Evolutionary conservation across 164 flowering plant species (phyloP), one percentile per base, ranked within the genome.

Genomic region (Aristolochia contorta): DNA sequence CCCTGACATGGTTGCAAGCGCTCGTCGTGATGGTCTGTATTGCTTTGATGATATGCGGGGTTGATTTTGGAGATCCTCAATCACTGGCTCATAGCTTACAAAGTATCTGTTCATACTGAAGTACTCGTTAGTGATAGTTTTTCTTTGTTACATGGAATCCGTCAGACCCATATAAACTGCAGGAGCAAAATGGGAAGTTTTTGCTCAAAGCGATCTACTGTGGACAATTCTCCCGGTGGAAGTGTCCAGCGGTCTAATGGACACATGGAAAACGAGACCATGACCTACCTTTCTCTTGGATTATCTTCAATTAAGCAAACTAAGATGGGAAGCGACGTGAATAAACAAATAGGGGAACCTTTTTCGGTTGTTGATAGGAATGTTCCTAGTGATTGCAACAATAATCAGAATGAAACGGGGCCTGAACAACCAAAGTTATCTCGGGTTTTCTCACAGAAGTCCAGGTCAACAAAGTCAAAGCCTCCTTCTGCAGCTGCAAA

Each of bases 121-220:
- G 12, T 37, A 37, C 43, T 37, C 1, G 43, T 37, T 8, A 37
- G 43, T 10, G 9, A 3, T 37, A 37, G 43, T 10, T 37, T 37
- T n/a, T 23, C 32, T 30, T 7, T 27, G 19, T 12, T 37, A 0
- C 43, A 37, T 37, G 43, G 43, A 37, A 37, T 37, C 43, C 43
- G 43, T 37, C 7, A 37, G 43, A 37, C 43, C 43, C 43, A 10
- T 0, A 37, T 37, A 37, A 37, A 37, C 43, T 37, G 43, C 43
- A 20, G 67, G 45, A 18, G 23, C 59, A 63, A 51, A 47, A 90
- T 90, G 97, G 97, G 97, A 51, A 92, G 97, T 64, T 58, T 90
- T 70, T 90, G 97, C 74, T 85, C 94, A 62, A 85, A 76, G 75
- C 77, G 90, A 60, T 67, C 89, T 52, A 71, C 88, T 49, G 77